Conservation (phyloP, 2,329 filamentous ascomycete genomes). For the Calonectria montana region DNA sequence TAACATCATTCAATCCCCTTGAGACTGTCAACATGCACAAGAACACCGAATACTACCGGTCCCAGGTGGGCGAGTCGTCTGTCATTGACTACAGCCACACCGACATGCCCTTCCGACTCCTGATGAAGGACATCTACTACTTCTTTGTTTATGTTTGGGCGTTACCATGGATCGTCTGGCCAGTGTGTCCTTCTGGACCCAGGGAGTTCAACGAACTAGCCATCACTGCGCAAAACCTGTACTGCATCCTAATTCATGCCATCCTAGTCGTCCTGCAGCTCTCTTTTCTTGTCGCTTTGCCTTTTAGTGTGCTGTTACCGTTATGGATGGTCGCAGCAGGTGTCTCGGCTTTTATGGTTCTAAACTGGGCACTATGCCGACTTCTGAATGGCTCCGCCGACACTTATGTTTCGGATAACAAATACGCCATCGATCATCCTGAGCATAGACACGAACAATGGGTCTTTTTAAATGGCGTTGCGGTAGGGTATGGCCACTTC, state of each 20-base stretch:
- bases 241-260: slow-evolving; percentile 67
- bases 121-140: slow-evolving; percentile 64
- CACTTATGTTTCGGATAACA: slow-evolving; percentile 63
- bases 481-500: slow-evolving; percentile 60
- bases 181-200: slow-evolving; percentile 63
- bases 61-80: slow-evolving; percentile 67
- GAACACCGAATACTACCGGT: slow-evolving; percentile 65
- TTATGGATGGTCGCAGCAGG: slow-evolving; percentile 58
- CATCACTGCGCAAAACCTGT: slow-evolving; percentile 66
- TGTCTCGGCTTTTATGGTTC: slow-evolving; percentile 56
- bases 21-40: slow-evolving; percentile 39
- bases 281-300: slow-evolving; percentile 68
- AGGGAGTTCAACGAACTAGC: slow-evolving; percentile 73
- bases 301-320: slow-evolving; percentile 59
- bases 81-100: slow-evolving; percentile 73
- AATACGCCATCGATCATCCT: slow-evolving; percentile 60
- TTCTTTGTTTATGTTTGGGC: slow-evolving; percentile 67
- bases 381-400: slow-evolving; percentile 62
- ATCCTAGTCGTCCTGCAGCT: slow-evolving; percentile 70
- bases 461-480: slow-evolving; percentile 84
- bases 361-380: slow-evolving; percentile 64
- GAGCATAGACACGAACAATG: slow-evolving; percentile 75
- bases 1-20: background rate
- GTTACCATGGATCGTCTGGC: slow-evolving; percentile 71
- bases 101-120: slow-evolving; percentile 62